These are phyloP conservation scores for Trichoderma brevicompactum DNA, from an alignment of 2,329 filamentous ascomycete species.

Conservation along the genomic window DNA sequence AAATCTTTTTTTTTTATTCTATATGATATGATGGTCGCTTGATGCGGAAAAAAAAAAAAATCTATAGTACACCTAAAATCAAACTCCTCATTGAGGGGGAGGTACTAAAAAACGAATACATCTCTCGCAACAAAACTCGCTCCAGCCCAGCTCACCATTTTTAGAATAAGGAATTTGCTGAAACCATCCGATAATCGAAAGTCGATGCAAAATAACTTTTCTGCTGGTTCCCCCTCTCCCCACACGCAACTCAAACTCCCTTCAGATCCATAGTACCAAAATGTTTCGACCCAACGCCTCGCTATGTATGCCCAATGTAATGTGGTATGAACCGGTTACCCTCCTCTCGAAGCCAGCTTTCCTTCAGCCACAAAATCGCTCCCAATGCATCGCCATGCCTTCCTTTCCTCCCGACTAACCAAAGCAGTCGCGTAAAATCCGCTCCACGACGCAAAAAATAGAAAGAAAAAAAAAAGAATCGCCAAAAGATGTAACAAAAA, in stretches of 20 bases:
- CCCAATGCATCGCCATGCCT: background rate
- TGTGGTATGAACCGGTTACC: background rate
- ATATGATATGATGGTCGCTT: conserved; percentile 20
- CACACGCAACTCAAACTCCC: background rate
- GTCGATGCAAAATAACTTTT: conserved; percentile 8
- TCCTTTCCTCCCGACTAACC: too few relatives aligned
- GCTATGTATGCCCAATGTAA: conserved; percentile 42
- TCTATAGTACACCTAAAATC: conserved; percentile 12
- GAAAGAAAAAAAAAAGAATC: too few relatives aligned
- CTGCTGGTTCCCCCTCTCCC: background rate
- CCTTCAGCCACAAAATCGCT: background rate
- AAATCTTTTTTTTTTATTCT: background rate
- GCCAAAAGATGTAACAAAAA: background rate
- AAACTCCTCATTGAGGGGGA: background rate
- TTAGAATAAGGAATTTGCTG: background rate
- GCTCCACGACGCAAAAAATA: background rate
- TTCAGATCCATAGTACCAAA: conserved; percentile 14
- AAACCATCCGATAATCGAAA: background rate
- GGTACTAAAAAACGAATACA: background rate
- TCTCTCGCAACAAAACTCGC: background rate
- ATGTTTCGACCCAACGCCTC: conserved; percentile 38
- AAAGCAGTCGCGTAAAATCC: background rate
- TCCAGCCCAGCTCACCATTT: background rate
- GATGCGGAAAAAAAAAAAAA: background rate
- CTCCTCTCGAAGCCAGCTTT: background rate